phyloP scores from a whole-genome alignment of 306 rosid genomes.

The Castanea crenata region DNA sequence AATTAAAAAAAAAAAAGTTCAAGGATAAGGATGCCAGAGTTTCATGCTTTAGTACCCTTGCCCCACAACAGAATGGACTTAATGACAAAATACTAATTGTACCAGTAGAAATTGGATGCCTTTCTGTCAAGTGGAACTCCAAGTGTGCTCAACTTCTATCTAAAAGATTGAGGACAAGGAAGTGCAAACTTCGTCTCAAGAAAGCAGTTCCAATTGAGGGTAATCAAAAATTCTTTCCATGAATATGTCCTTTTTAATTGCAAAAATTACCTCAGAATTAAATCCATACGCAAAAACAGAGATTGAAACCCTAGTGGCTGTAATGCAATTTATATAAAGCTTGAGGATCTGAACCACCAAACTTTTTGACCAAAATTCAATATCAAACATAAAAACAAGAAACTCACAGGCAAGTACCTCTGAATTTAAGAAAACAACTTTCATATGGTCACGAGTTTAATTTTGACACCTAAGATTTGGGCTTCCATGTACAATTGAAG shows the following conservation, averaged over 20 bases:
- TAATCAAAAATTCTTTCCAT: background rate
- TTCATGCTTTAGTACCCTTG: background rate
- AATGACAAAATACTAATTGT: background rate
- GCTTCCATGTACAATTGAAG: background rate
- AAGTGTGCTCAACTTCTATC: background rate
- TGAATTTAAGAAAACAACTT: background rate
- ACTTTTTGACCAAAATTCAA: background rate
- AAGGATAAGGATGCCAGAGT: background rate
- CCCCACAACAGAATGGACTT: background rate
- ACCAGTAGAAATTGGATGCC: background rate
- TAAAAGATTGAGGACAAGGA: background rate
- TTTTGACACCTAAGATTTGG: background rate
- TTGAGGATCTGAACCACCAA: background rate
- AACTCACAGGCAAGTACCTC: background rate
- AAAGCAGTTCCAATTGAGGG: background rate
- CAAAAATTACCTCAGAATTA: background rate
- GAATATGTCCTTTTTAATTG: background rate
- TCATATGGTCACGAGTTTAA: background rate
- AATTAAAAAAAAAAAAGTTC: background rate
- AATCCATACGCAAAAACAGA: background rate
- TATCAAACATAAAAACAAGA: background rate
- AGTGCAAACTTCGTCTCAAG: background rate
- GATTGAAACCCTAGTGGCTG: background rate
- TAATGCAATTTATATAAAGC: background rate
- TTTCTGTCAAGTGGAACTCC: background rate